Evolutionary conservation across 2,329 filamentous ascomycete species (phyloP).

Genomic region (Diaporthe destruens): DNA sequence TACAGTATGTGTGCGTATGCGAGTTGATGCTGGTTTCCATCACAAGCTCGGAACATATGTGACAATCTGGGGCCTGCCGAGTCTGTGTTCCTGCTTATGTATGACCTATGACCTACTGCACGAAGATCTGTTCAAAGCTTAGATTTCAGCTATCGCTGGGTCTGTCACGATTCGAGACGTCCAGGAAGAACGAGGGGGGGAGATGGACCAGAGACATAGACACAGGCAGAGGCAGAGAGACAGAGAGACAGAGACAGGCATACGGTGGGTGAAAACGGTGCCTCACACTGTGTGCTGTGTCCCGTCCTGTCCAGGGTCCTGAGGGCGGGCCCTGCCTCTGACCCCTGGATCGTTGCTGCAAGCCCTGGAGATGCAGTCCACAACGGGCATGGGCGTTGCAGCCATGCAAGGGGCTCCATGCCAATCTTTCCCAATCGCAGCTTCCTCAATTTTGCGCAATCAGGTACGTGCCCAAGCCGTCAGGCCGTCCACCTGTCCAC

Average conservation of each 20-base stretch:
- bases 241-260: background rate
- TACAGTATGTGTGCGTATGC: slow-evolving; percentile 9
- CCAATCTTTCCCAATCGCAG: slow-evolving; percentile 19
- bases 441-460: slow-evolving; percentile 28
- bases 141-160: background rate
- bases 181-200: background rate
- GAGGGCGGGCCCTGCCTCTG: background rate
- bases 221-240: too few species aligned
- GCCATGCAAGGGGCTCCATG: slow-evolving; percentile 34
- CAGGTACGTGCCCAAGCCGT: slow-evolving; percentile 25
- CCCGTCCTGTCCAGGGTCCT: slow-evolving; percentile 12
- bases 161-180: slow-evolving; percentile 3
- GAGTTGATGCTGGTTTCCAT: slow-evolving; percentile 4
- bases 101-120: slow-evolving; percentile 5
- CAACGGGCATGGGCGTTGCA: slow-evolving; percentile 20
- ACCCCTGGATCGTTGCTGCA: slow-evolving; percentile 36
- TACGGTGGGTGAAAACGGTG: background rate
- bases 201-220: background rate
- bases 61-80: background rate
- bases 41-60: slow-evolving; percentile 9
- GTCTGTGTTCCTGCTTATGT: background rate
- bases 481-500: slow-evolving; percentile 3
- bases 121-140: background rate
- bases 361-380: slow-evolving; percentile 25
- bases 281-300: background rate